Conservation (phyloP, 2,329 filamentous ascomycete species). For the Hysterium pulicare region DNA sequence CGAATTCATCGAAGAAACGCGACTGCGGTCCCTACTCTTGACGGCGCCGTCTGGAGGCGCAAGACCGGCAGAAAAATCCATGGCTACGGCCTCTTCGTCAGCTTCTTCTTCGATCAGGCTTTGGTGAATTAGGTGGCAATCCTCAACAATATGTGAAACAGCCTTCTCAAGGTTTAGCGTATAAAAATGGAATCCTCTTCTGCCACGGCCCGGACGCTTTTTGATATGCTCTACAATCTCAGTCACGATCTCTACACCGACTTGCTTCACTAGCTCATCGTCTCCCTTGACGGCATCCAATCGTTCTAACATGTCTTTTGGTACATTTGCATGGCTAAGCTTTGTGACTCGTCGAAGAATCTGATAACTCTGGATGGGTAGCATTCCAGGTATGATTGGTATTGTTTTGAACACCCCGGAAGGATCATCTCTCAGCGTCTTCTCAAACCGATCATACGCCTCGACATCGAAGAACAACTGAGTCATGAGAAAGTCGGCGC, state of each 20-base stretch:
- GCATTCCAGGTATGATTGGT: slow-evolving; percentile 88
- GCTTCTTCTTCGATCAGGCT: slow-evolving; percentile 34
- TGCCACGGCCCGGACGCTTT: slow-evolving; percentile 47
- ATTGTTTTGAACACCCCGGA: slow-evolving; percentile 83
- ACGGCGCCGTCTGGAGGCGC: slow-evolving; percentile 24
- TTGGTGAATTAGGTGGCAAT: slow-evolving; percentile 74
- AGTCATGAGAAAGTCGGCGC: slow-evolving; percentile 97
- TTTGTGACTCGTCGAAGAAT: slow-evolving; percentile 94
- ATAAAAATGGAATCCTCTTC: slow-evolving; percentile 89
- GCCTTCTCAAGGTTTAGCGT: slow-evolving; percentile 95
- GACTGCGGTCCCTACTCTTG: slow-evolving; percentile 45
- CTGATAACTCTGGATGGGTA: slow-evolving; percentile 97
- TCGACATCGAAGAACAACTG: slow-evolving; percentile 92
- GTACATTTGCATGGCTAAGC: slow-evolving; percentile 83
- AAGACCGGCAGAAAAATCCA: slow-evolving; percentile 39
- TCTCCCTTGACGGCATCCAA: slow-evolving; percentile 72
- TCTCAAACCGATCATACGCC: slow-evolving; percentile 79
- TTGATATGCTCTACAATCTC: slow-evolving; percentile 81
- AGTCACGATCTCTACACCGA: slow-evolving; percentile 76
- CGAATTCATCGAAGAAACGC: slow-evolving; percentile 76
- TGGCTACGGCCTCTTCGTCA: slow-evolving; percentile 49
- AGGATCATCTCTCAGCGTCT: slow-evolving; percentile 70
- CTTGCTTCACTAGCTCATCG: slow-evolving; percentile 75
- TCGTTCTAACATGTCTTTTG: slow-evolving; percentile 64
- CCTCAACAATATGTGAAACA: slow-evolving; percentile 87